Percentiles rank a stretch among this genome's conserved stretches.
Conservation (phyloP, 176 grass and related monocot species). For the Bolboschoenus planiculmis region DNA sequence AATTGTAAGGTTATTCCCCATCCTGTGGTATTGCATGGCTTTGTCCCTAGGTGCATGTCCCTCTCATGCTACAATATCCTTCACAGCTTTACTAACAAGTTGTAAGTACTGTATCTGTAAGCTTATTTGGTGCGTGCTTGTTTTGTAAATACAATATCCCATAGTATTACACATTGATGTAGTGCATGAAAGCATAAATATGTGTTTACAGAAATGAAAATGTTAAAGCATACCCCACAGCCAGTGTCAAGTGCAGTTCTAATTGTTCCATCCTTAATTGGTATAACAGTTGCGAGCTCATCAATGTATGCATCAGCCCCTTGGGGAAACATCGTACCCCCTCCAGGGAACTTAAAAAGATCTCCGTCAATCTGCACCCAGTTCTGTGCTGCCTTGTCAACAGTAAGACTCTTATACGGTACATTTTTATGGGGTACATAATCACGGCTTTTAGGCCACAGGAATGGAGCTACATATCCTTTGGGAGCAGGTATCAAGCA, state of each 20-base stretch:
- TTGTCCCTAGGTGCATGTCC: not conserved
- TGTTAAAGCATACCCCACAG: slow-evolving; percentile 59
- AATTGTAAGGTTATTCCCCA: not conserved
- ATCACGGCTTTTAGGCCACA: slow-evolving; percentile 78
- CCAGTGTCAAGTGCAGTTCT: slow-evolving; percentile 86
- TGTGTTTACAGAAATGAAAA: not conserved
- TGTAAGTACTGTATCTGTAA: not conserved
- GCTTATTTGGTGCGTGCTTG: not conserved
- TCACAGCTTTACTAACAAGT: not conserved
- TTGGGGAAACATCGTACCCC: slow-evolving; percentile 66
- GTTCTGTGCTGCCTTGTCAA: slow-evolving; percentile 64
- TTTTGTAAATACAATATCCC: not conserved
- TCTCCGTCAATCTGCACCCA: slow-evolving; percentile 69
- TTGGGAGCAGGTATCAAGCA: slow-evolving; percentile 77
- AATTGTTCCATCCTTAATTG: slow-evolving; percentile 58
- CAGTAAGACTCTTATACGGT: slow-evolving; percentile 54
- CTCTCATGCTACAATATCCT: not conserved
- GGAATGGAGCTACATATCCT: slow-evolving; percentile 63
- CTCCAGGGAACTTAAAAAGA: slow-evolving; percentile 74
- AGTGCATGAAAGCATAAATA: not conserved
- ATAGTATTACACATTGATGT: not conserved
- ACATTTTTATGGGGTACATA: slow-evolving; percentile 73
- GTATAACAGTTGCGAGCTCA: slow-evolving; percentile 64
- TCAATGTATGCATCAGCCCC: slow-evolving; percentile 63
- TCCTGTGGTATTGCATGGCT: not conserved